phyloP scores from a whole-genome alignment of 495 filamentous ascomycete genomes.

The Xylona heveae region DNA sequence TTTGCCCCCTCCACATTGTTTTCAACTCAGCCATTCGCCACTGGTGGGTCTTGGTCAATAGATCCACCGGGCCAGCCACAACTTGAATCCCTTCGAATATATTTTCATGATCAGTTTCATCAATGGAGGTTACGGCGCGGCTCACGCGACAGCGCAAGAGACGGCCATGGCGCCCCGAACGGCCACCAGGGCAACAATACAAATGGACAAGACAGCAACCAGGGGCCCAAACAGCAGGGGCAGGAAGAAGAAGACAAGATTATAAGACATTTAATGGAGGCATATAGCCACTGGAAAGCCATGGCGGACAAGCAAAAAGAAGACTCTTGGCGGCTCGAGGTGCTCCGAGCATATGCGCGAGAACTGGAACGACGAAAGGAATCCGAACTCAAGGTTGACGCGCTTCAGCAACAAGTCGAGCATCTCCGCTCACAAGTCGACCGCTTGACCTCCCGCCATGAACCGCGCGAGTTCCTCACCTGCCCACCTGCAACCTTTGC shows the following conservation, averaged over 20 bases:
- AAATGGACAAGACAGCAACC: no score
- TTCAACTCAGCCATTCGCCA: constrained; percentile 42
- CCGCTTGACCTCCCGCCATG: constrained; percentile 41
- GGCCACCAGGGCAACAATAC: constrained; percentile 8
- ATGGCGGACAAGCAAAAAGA: constrained; percentile 31
- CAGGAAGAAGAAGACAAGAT: constrained; percentile 37
- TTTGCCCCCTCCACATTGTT: constrained; percentile 59
- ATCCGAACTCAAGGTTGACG: constrained; percentile 35
- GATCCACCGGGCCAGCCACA: constrained; percentile 47
- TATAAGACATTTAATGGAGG: constrained; percentile 41
- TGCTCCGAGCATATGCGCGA: constrained; percentile 47
- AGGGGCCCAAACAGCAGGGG: no score
- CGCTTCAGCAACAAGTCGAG: constrained; percentile 45
- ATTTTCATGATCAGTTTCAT: constrained; percentile 40
- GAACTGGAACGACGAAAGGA: constrained; percentile 43
- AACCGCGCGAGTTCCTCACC: constrained; percentile 50
- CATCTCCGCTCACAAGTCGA: constrained; percentile 52
- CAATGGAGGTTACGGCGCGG: constrained; percentile 25
- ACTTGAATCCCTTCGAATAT: constrained; percentile 41
- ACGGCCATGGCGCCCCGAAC: constrained; percentile 11
- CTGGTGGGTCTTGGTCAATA: constrained; percentile 51
- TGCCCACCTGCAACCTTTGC: constrained; percentile 39
- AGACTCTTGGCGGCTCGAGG: constrained; percentile 59
- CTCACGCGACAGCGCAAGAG: neutral
- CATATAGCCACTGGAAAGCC: constrained; percentile 48